phyloP scores from a whole-genome alignment of 768 basidiomycete genomes.

The Psilocybe cubensis region DNA sequence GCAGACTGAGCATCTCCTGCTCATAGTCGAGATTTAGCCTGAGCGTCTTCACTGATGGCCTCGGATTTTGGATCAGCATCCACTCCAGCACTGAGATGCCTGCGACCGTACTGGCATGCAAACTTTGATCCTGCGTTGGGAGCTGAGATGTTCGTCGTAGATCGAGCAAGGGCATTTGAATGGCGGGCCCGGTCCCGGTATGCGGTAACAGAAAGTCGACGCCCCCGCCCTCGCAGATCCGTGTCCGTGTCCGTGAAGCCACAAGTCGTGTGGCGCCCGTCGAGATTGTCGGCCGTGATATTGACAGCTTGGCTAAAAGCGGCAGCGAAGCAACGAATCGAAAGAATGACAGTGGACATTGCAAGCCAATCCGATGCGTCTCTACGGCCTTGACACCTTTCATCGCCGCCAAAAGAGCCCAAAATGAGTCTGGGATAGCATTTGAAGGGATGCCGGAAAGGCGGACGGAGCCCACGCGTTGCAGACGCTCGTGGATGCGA shows the following conservation, averaged over 20 bases:
- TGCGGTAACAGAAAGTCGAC: conserved; percentile 1
- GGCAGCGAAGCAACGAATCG: conserved; percentile 30
- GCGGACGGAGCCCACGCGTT: conserved; percentile 20
- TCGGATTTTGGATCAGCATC: conserved; percentile 27
- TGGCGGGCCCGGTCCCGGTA: conserved; percentile 4
- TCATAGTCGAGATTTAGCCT: conserved; percentile 26
- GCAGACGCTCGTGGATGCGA: conserved; percentile 12
- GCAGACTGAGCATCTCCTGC: conserved; percentile 10
- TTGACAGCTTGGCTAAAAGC: conserved; percentile 27
- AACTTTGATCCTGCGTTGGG: conserved; percentile 7
- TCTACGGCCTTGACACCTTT: conserved; percentile 29
- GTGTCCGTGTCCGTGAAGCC: conserved; percentile 13
- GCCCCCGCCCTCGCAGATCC: conserved; percentile 12
- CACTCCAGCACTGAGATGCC: conserved; percentile 23
- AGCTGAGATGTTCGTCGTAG: conserved; percentile 14
- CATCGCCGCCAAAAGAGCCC: conserved; percentile 27
- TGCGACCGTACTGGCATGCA: conserved; percentile 9
- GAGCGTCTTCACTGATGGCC: conserved; percentile 24
- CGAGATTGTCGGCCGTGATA: conserved; percentile 20
- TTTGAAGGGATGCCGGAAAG: conserved; percentile 28
- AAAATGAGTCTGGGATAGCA: conserved; percentile 30
- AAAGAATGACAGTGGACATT: conserved; percentile 27
- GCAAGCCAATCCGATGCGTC: conserved; percentile 26
- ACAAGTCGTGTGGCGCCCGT: conserved; percentile 16
- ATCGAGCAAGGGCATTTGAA: conserved; percentile 18